Evolutionary conservation across 305 asterid species (phyloP).

Genomic region (Andrographis paniculata): DNA sequence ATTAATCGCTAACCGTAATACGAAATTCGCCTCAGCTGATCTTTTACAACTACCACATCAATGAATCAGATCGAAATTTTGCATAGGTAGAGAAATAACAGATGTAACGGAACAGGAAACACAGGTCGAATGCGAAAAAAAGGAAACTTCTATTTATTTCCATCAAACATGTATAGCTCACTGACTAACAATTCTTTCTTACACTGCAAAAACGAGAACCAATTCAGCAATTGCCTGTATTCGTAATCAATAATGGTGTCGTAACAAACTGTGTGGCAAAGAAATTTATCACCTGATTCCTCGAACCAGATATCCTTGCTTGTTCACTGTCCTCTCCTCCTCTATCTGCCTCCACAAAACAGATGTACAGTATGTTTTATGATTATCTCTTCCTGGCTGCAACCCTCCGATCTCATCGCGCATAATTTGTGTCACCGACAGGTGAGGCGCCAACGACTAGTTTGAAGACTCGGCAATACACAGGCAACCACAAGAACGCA

Average conservation of each 20-base stretch:
- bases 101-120: no score
- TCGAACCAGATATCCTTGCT: constrained; percentile 16
- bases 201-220: constrained; percentile 25
- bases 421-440: constrained; percentile 16
- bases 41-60: no score
- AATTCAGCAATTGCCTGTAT: constrained; percentile 26
- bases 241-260: constrained; percentile 16
- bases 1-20: no score
- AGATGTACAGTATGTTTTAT: no score
- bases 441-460: constrained; percentile 25
- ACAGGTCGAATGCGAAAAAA: no score
- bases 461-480: constrained; percentile 32
- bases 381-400: constrained; percentile 1
- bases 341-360: not conserved
- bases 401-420: constrained; percentile 13
- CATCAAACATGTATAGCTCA: constrained; percentile 18
- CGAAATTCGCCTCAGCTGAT: no score
- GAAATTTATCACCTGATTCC: constrained; percentile 39
- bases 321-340: constrained; percentile 17
- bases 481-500: constrained; percentile 35
- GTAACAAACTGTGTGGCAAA: constrained; percentile 22
- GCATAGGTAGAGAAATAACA: no score
- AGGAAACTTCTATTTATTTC: no score
- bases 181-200: constrained; percentile 16
- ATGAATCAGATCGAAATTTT: no score